Evolutionary conservation across 768 basidiomycete genomes (phyloP), one percentile per base, ranked within the genome.

Genomic region (Mycena metata): DNA sequence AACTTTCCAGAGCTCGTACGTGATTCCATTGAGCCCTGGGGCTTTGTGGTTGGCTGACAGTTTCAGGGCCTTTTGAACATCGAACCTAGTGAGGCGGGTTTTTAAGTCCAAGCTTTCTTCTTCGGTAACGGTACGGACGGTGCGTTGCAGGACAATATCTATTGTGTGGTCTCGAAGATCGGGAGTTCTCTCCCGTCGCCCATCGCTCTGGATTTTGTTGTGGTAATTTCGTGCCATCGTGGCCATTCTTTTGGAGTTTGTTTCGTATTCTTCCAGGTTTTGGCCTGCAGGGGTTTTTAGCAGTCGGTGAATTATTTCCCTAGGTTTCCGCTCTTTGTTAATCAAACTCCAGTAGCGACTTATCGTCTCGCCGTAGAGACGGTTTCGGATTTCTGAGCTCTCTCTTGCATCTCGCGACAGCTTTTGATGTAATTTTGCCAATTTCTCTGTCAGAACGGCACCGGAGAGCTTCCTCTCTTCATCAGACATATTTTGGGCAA

Each of bases 21-120:
- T 55, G 8, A 55, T 41, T 5, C 54, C 54, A 16, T 55, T 36
- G 9, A 55, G n/a, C 2, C 54, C 54, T 7, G 54, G 54, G 9
- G 54, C 54, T 41, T 55, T 55, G 11, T 17, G 9, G 21, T 55
- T 55, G 4, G 54, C 54, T 41, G 54, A 55, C 16, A 55, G 54
- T 16, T 55, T 55, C 1, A 55, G 54, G 1, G 54, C 54, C 9
- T 55, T 7, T 1, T 21, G n/a, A 9, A 55, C 21, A 24, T 55
- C 21, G 3, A 11, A 11, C 6, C 9, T 36, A 1, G 54, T 55
- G 17, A 55, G 54, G 11, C n/a, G 6, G 7, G 35, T 19, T 36
- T 36, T 35, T 2, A 54, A 19, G 2, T 35, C 35, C 7, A 36
- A 33, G 3, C 9, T 13, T n/a, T 54, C 35, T 35, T 30, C 33